Evolutionary conservation across 768 basidiomycete genomes (phyloP).

Genomic region (Rhodosporidiobolus odoratus): DNA sequence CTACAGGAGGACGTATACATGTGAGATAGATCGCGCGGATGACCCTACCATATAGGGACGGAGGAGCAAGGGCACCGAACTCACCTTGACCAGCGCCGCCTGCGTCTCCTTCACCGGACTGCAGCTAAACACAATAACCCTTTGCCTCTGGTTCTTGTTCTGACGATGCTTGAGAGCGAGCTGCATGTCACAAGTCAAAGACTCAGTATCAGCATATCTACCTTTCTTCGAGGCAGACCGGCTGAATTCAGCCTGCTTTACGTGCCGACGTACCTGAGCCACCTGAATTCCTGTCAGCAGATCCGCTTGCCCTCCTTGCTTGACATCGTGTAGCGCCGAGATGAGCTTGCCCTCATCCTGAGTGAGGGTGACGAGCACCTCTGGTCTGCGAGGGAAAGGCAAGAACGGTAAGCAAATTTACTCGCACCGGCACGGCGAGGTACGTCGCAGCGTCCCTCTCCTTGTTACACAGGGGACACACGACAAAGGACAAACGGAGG

Average conservation of each 20-base stretch:
- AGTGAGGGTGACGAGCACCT: slow-evolving; percentile 92
- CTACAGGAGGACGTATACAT: slow-evolving; percentile 69
- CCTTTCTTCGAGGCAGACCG: neutral
- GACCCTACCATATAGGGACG: neutral
- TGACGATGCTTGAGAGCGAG: slow-evolving; percentile 94
- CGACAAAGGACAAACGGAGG: neutral
- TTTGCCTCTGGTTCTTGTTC: slow-evolving; percentile 95
- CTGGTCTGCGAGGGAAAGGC: too few species aligned
- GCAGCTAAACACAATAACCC: slow-evolving; percentile 88
- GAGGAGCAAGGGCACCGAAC: neutral
- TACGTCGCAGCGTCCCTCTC: neutral
- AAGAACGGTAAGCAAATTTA: too few species aligned
- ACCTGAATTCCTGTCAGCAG: slow-evolving; percentile 85
- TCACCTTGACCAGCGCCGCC: slow-evolving; percentile 50
- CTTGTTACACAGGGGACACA: neutral
- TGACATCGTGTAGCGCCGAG: slow-evolving; percentile 66
- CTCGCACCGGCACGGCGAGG: too few species aligned
- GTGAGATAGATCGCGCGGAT: neutral
- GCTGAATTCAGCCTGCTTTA: too few species aligned
- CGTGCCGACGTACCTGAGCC: slow-evolving; percentile 56
- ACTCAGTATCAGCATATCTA: too few species aligned
- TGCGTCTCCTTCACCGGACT: slow-evolving; percentile 78
- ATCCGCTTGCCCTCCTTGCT: slow-evolving; percentile 75
- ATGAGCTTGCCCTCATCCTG: slow-evolving; percentile 91
- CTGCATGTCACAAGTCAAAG: slow-evolving; percentile 15